Conservation (phyloP, 495 filamentous ascomycete genomes). For the Aspergillus avenaceus region DNA sequence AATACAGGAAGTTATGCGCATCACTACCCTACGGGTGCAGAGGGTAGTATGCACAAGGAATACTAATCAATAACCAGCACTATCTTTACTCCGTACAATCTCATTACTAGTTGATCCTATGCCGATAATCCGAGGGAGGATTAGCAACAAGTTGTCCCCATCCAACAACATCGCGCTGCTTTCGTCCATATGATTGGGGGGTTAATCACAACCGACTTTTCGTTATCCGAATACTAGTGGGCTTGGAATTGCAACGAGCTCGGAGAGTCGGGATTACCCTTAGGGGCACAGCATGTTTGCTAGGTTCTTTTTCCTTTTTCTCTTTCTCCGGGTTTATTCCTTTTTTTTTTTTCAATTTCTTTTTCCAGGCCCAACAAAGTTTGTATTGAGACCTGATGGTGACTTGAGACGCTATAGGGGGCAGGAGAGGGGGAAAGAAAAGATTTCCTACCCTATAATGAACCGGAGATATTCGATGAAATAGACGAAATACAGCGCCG, state of each 20-base stretch:
- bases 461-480: too few species aligned
- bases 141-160: background rate
- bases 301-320: too few species aligned
- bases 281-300: background rate
- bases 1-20: too few species aligned
- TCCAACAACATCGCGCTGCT: background rate
- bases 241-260: background rate
- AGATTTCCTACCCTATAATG: too few species aligned
- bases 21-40: background rate
- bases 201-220: background rate
- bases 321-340: too few species aligned
- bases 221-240: slow-evolving; percentile 3
- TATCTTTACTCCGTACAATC: background rate
- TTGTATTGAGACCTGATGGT: background rate
- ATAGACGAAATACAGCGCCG: background rate
- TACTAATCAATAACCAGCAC: background rate
- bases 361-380: too few species aligned
- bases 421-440: background rate
- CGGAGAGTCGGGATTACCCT: background rate
- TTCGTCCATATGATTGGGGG: background rate
- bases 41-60: background rate
- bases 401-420: too few species aligned
- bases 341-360: too few species aligned
- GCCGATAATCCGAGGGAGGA: background rate
- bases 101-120: background rate